phyloP scores from a whole-genome alignment of 768 basidiomycete species.

The Lactarius sp. region DNA sequence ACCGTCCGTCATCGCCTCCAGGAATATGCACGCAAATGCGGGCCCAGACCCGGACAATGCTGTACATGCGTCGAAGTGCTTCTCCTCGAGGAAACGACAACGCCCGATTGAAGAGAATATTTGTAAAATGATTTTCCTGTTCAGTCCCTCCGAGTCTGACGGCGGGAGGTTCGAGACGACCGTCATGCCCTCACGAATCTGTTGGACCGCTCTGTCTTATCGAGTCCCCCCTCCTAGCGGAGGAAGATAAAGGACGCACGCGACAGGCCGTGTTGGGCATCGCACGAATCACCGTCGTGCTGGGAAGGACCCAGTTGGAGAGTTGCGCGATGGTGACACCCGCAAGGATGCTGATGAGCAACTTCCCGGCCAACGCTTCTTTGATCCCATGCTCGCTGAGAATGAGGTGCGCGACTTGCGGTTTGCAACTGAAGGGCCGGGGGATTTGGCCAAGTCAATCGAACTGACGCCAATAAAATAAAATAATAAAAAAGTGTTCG shows the following conservation, averaged over 20 bases:
- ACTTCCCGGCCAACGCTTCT: slow-evolving; percentile 82
- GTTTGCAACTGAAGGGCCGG: slow-evolving; percentile 71
- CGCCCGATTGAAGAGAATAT: slow-evolving; percentile 97
- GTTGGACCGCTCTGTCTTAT: not conserved
- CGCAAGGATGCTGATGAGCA: slow-evolving; percentile 96
- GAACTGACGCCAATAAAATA: not conserved
- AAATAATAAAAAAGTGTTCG: too few species aligned
- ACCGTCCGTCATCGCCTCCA: slow-evolving; percentile 98
- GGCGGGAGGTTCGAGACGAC: slow-evolving; percentile 72
- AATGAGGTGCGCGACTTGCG: slow-evolving; percentile 75
- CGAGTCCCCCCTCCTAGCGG: not conserved
- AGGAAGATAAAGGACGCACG: slow-evolving; percentile 42
- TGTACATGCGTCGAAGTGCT: slow-evolving; percentile 97
- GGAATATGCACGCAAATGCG: slow-evolving; percentile 92
- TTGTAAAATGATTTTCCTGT: slow-evolving; percentile 73
- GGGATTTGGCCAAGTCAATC: not conserved
- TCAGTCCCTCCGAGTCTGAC: slow-evolving; percentile 48
- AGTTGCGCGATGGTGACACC: slow-evolving; percentile 89
- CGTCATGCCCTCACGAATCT: slow-evolving; percentile 99
- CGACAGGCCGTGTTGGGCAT: slow-evolving; percentile 99
- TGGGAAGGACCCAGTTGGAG: slow-evolving; percentile 61
- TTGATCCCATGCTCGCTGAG: slow-evolving; percentile 69
- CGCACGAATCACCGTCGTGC: slow-evolving; percentile 85
- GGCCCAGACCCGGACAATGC: slow-evolving; percentile 95
- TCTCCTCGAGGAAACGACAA: slow-evolving; percentile 95